phyloP scores from a whole-genome alignment of 192 early-diverging fungal genomes.

The Coemansia sp. region DNA sequence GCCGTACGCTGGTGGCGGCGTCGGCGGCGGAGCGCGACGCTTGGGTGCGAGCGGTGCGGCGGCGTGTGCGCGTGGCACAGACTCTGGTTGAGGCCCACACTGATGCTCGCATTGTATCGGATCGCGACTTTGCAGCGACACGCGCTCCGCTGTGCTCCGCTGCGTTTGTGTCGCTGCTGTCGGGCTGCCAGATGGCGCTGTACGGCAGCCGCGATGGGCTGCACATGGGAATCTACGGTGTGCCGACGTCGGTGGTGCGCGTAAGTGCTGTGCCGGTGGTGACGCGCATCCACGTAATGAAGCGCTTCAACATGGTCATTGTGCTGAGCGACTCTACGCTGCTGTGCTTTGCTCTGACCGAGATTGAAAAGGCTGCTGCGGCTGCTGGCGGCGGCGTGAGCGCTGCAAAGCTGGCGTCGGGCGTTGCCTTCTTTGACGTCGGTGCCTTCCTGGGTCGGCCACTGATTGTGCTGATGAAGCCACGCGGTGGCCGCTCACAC shows the following conservation, averaged over 20 bases:
- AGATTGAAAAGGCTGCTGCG: conserved; percentile 36
- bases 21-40: conserved; percentile 29
- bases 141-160: conserved; percentile 49
- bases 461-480: conserved; percentile 49
- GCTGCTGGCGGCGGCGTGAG: conserved; percentile 19
- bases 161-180: conserved; percentile 29
- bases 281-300: conserved; percentile 44
- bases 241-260: conserved; percentile 48
- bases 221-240: conserved; percentile 51
- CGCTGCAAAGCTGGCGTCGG: conserved; percentile 43
- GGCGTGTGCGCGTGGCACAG: conserved; percentile 41
- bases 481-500: conserved; percentile 47
- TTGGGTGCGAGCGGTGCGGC: conserved; percentile 29
- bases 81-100: conserved; percentile 54
- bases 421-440: conserved; percentile 48
- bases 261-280: conserved; percentile 23
- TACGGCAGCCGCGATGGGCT: conserved; percentile 48
- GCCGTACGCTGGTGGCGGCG: conserved; percentile 33
- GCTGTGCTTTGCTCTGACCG: conserved; percentile 39
- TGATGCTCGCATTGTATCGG: conserved; percentile 39
- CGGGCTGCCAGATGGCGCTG: conserved; percentile 51
- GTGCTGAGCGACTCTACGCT: conserved; percentile 42
- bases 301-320: conserved; percentile 35
- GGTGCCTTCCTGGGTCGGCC: conserved; percentile 38
- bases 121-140: conserved; percentile 38